Evolutionary conservation across 805 yeast species (phyloP), one percentile per base, ranked within the genome.

Genomic region (Kregervanrija fluxuum): DNA sequence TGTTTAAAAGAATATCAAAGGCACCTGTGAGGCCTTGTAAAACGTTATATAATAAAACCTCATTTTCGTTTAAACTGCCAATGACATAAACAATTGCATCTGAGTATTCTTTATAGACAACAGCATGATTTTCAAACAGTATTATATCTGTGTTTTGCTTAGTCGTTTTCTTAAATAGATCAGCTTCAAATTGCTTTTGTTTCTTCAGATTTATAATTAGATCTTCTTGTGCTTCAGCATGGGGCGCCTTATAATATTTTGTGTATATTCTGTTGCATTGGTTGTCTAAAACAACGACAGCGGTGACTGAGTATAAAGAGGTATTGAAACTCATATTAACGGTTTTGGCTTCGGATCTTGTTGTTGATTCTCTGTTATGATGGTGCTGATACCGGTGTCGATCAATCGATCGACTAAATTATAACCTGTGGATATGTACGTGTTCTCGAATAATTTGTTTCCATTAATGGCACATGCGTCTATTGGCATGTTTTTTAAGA

Each of bases 51-150:
- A 91, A 68, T 66, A 89, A 70, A 30, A 82, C 68, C 67, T 93
- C 99, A 64, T 89, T 93, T 66, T 91, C 98, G 49, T 83, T 82
- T 45, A 84, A 61, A 31, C 77, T 76, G 33, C 91, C 91, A 43
- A 88, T 76, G 40, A 90, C 60, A 54, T 83, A 79, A 44, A 93
- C 62, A 22, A 84, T 65, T 37, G 83, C 74, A 61, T 93, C 98
- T 43, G 86, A 74, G 48, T 77, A 70, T 64, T 89, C 95, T 64
- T 86, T 89, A 68, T 89, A 93, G n/a, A 88, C 82, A 35, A 90
- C 80, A 48, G 88, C 70, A 52, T 82, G 83, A 60, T 79, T 79
- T 56, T 89, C 95, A 59, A 79, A 83, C 38, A 93, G 70, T 49
- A 88, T 66, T 44, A 93, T 79, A 57, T 90, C 98, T 42, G 84